phyloP scores from a whole-genome alignment of 495 filamentous ascomycete species.

The Tetracladium setigerum region DNA sequence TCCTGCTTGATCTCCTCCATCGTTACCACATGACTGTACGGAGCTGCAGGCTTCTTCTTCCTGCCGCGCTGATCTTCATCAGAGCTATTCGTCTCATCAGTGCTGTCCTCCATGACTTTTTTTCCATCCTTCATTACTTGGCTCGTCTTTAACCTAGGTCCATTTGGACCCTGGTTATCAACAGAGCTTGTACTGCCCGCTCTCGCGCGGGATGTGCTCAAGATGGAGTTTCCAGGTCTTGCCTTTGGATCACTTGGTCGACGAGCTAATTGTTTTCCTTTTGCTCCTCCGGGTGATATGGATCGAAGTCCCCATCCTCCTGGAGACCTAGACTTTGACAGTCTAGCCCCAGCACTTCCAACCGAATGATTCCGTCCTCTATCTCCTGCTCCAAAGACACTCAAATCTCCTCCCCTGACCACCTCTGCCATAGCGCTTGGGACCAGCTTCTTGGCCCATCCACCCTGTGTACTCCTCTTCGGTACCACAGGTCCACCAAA shows the following conservation, averaged over 20 bases:
- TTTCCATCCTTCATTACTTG: slow-evolving; percentile 56
- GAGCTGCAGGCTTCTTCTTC: slow-evolving; percentile 26
- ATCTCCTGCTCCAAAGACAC: slow-evolving; percentile 31
- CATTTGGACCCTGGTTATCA: slow-evolving; percentile 24
- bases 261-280: slow-evolving; percentile 4
- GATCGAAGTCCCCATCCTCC: slow-evolving; percentile 47
- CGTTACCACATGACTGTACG: slow-evolving; percentile 3
- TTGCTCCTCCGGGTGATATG: slow-evolving; percentile 34
- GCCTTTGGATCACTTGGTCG: slow-evolving; percentile 18
- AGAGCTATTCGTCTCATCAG: slow-evolving; percentile 43
- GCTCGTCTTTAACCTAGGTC: slow-evolving; percentile 61
- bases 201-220: slow-evolving; percentile 26
- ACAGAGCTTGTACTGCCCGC: slow-evolving; percentile 26
- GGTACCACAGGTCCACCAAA: slow-evolving; percentile 33
- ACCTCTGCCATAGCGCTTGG: slow-evolving; percentile 40
- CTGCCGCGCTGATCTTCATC: slow-evolving; percentile 43
- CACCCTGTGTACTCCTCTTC: slow-evolving; percentile 35
- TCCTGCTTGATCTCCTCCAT: slow-evolving; percentile 31
- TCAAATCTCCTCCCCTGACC: slow-evolving; percentile 37
- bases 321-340: slow-evolving; percentile 52
- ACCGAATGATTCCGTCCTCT: slow-evolving; percentile 39
- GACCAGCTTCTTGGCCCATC: slow-evolving; percentile 26
- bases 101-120: slow-evolving; percentile 42
- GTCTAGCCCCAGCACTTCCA: slow-evolving; percentile 27
- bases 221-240: slow-evolving; percentile 19